Evolutionary conservation across 1,284 basidiomycete genomes (phyloP), one percentile per base, ranked within the genome.

Genomic region (Rhodotorula sp.): DNA sequence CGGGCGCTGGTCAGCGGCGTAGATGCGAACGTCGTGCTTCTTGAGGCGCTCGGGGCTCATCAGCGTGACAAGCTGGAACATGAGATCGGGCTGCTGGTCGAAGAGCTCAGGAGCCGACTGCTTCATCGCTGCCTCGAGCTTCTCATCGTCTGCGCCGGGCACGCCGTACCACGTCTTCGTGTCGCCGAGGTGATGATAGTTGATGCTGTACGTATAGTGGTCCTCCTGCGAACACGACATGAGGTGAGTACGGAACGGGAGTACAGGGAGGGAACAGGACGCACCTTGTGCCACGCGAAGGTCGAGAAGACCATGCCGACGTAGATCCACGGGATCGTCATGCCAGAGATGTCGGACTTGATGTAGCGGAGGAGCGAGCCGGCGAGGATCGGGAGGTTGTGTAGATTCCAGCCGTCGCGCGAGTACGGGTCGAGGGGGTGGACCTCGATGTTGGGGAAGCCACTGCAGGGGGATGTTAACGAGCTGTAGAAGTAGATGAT

Each of bases 111-210:
- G 96, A 9, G 96, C 96, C 79, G 96, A 94, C 62, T 86, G 86
- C 81, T 89, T 91, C 82, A 99, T 97, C 11, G 95, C 95, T 26
- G 90, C 88, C 82, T 99, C 96, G 77, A 99, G 97, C 80, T 92
- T 92, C 76, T 92, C 91, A 34, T 95, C 94, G 76, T 96, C 91
- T 64, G 87, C 87, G 31, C 92, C 96, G 1, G 96, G 95, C 54
- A 99, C 90, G 65, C 95, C 95, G 81, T 99, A 99, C 96, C 96
- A 99, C 0, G 95, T 99, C 84, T 99, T 99, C 54, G 95, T 97
- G 80, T 97, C 95, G 47, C 96, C 95, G 91, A 92, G 97, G 80
- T 98, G 95, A 64, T 78, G 78, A 65, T 78, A 79, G 60, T 79
- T 79, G 68, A 79, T 77, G 55, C 76, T 76, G 62, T 30, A 98